phyloP scores from a whole-genome alignment of 495 filamentous ascomycete species.

The Tetracladium marchalianum region DNA sequence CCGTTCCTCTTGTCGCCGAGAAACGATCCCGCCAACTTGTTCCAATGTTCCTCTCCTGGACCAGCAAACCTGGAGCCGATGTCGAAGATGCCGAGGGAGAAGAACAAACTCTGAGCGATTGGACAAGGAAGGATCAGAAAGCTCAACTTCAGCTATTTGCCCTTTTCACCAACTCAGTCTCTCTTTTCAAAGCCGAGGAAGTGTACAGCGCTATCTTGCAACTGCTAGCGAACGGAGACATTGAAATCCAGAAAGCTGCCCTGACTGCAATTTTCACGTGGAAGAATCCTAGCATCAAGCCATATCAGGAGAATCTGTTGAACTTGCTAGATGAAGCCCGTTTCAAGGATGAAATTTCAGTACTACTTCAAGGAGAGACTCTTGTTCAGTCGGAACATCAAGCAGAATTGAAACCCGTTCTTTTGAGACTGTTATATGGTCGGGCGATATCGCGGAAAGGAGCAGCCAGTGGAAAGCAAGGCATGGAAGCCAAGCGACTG shows the following conservation, averaged over 20 bases:
- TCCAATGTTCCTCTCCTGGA: constrained; percentile 75
- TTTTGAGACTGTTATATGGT: constrained; percentile 83
- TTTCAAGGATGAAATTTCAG: constrained; percentile 84
- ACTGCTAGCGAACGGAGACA: constrained; percentile 76
- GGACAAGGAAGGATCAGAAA: constrained; percentile 66
- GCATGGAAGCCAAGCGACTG: constrained; percentile 53
- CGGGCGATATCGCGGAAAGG: constrained; percentile 75
- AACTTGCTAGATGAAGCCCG: constrained; percentile 84
- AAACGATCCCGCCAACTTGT: constrained; percentile 75
- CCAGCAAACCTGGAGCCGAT: constrained; percentile 24
- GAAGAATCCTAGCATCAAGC: constrained; percentile 64
- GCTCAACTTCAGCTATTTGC: constrained; percentile 73
- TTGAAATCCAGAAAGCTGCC: constrained; percentile 74
- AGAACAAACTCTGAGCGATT: constrained; percentile 30
- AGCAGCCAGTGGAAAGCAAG: constrained; percentile 46
- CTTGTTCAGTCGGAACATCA: constrained; percentile 66
- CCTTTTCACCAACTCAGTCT: constrained; percentile 74
- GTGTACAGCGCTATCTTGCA: constrained; percentile 65
- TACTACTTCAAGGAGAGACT: constrained; percentile 77
- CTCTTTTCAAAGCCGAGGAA: constrained; percentile 65
- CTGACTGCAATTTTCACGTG: constrained; percentile 82
- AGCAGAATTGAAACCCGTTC: constrained; percentile 63
- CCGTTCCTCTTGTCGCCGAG: constrained; percentile 67
- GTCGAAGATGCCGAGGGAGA: constrained; percentile 29
- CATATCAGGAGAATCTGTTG: constrained; percentile 78